Evolutionary conservation across 768 basidiomycete genomes (phyloP).

Genomic region (Pisolithus marmoratus): DNA sequence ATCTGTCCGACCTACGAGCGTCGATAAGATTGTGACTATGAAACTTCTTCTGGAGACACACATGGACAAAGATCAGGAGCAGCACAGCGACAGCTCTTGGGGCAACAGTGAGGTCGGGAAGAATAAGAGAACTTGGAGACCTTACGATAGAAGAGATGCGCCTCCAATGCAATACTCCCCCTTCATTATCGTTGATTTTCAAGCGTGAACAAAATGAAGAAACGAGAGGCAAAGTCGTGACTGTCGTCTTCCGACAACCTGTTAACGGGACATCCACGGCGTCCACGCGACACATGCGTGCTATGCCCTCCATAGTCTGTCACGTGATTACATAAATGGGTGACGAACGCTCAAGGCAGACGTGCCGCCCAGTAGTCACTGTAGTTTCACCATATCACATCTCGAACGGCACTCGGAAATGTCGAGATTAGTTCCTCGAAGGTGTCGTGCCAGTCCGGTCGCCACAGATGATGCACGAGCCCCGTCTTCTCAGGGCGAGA

Average conservation of each 20-base stretch:
- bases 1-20: conserved; percentile 68
- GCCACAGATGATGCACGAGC: conserved; percentile 19
- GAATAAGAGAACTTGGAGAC: conserved; percentile 8
- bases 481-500: conserved; percentile 26
- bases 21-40: conserved; percentile 19
- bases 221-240: conserved; percentile 14
- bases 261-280: background rate
- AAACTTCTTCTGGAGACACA: conserved; percentile 32
- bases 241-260: conserved; percentile 17
- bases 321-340: no score
- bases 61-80: conserved; percentile 79
- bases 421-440: conserved; percentile 22
- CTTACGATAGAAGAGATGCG: conserved; percentile 70
- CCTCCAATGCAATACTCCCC: conserved; percentile 74
- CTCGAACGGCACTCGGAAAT: conserved; percentile 5
- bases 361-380: no score
- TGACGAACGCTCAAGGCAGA: no score
- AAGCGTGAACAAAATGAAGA: conserved; percentile 15
- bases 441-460: conserved; percentile 13
- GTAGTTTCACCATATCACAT: no score
- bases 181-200: conserved; percentile 40
- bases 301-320: no score
- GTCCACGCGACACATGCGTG: no score
- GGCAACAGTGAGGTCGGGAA: conserved; percentile 10
- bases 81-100: conserved; percentile 33